These are phyloP conservation scores for Trichoderma polysporum DNA, from an alignment of 2,329 filamentous ascomycete genomes.

Conservation along the genomic window DNA sequence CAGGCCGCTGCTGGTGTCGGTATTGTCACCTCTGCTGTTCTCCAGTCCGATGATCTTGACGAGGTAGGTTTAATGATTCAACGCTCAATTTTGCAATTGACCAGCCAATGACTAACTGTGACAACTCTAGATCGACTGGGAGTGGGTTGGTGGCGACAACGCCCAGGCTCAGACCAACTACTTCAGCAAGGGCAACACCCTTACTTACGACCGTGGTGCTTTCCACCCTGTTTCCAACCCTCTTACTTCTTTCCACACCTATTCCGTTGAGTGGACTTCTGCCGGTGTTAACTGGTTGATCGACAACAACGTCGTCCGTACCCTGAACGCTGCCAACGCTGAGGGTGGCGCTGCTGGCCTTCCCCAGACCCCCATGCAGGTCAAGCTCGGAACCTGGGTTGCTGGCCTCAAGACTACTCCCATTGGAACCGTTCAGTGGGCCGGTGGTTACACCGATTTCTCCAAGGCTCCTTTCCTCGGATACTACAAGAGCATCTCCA, in stretches of 20 bases:
- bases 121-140: slow-evolving; percentile 76
- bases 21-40: slow-evolving; percentile 84
- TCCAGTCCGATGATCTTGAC: slow-evolving; percentile 88
- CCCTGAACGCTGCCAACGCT: slow-evolving; percentile 59
- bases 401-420: slow-evolving; percentile 58
- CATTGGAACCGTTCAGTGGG: slow-evolving; percentile 70
- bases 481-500: slow-evolving; percentile 57
- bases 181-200: slow-evolving; percentile 71
- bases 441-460: slow-evolving; percentile 62
- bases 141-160: slow-evolving; percentile 76
- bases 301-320: slow-evolving; percentile 61
- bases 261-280: slow-evolving; percentile 67
- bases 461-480: slow-evolving; percentile 51
- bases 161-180: slow-evolving; percentile 81
- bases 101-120: neutral
- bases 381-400: slow-evolving; percentile 69
- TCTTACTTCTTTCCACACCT: slow-evolving; percentile 57
- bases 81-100: too few relatives aligned
- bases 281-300: slow-evolving; percentile 64
- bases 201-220: slow-evolving; percentile 67
- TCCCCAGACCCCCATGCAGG: slow-evolving; percentile 72
- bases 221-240: slow-evolving; percentile 59
- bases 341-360: slow-evolving; percentile 52
- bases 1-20: slow-evolving; percentile 78
- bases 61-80: slow-evolving; percentile 28